Evolutionary conservation across 345 rosid genomes (phyloP).

Genomic region (Xanthoceras sorbifolium): DNA sequence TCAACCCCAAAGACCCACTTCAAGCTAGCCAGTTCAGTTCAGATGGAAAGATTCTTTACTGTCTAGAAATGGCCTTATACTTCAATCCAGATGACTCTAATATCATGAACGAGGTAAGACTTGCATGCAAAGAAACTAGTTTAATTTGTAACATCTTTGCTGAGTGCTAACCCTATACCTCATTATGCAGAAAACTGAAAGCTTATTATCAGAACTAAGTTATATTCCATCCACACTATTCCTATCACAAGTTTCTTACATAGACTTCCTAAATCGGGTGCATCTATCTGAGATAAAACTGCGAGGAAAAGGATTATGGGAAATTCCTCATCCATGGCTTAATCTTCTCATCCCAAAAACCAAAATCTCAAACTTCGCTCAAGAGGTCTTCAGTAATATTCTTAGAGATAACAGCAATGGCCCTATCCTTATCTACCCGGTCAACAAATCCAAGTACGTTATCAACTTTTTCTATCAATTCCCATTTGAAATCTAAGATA

Average conservation of each 20-base stretch:
- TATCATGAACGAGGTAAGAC: slow-evolving; percentile 51
- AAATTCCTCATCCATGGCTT: slow-evolving; percentile 97
- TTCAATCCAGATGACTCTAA: slow-evolving; percentile 56
- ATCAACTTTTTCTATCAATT: not conserved
- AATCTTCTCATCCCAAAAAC: slow-evolving; percentile 80
- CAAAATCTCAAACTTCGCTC: slow-evolving; percentile 55
- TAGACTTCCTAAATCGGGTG: slow-evolving; percentile 86
- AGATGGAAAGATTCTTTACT: slow-evolving; percentile 77
- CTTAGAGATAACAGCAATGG: slow-evolving; percentile 69
- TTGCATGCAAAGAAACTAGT: not conserved
- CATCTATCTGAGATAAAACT: slow-evolving; percentile 70
- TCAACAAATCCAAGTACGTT: slow-evolving; percentile 77
- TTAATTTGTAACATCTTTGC: too few species aligned
- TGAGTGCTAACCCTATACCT: slow-evolving; percentile 1
- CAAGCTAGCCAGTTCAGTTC: slow-evolving; percentile 73
- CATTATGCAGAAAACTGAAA: slow-evolving; percentile 53
- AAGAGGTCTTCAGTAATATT: slow-evolving; percentile 67
- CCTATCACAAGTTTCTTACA: slow-evolving; percentile 65
- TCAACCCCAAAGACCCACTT: slow-evolving; percentile 66
- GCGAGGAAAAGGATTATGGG: slow-evolving; percentile 81
- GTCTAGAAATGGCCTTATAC: slow-evolving; percentile 83
- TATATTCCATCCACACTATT: slow-evolving; percentile 75
- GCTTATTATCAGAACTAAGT: slow-evolving; percentile 60
- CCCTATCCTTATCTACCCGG: slow-evolving; percentile 86
- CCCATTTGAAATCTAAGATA: not conserved